Evolutionary conservation across 768 basidiomycete genomes (phyloP).

Genomic region (Nidularia sp.): DNA sequence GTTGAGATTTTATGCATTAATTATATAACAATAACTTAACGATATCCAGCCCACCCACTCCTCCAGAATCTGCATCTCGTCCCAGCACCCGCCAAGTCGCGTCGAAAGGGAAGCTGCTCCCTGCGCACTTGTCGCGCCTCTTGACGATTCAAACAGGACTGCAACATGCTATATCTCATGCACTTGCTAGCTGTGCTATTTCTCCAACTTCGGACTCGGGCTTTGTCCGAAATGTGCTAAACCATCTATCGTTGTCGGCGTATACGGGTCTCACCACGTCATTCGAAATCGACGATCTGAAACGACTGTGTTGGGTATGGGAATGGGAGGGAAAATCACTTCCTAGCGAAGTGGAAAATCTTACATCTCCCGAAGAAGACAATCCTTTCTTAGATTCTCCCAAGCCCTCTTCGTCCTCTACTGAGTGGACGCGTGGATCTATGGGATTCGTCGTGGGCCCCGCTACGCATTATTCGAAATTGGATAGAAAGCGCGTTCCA

Average conservation of each 20-base stretch:
- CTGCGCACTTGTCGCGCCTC: conserved; percentile 58
- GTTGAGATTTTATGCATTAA: conserved; percentile 14
- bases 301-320: conserved; percentile 83
- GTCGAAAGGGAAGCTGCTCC: conserved; percentile 27
- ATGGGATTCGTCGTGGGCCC: conserved; percentile 78
- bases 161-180: conserved; percentile 82
- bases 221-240: conserved; percentile 72
- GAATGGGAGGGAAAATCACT: conserved; percentile 69
- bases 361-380: conserved; percentile 32
- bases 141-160: conserved; percentile 62
- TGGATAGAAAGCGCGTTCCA: conserved; percentile 61
- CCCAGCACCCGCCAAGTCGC: conserved; percentile 14
- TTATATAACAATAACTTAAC: background rate
- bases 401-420: conserved; percentile 28
- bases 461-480: conserved; percentile 69
- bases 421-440: conserved; percentile 76
- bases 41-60: conserved; percentile 47
- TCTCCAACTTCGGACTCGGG: conserved; percentile 76
- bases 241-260: conserved; percentile 65
- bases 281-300: conserved; percentile 67
- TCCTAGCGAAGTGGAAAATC: conserved; percentile 12
- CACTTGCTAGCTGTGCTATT: conserved; percentile 77
- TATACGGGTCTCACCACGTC: conserved; percentile 64
- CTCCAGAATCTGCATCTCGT: conserved; percentile 45
- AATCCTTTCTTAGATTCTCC: conserved; percentile 63